Evolutionary conservation across 2,329 filamentous ascomycete species (phyloP), one percentile per base, ranked within the genome.

Genomic region (Reticulascus tulasneorum): DNA sequence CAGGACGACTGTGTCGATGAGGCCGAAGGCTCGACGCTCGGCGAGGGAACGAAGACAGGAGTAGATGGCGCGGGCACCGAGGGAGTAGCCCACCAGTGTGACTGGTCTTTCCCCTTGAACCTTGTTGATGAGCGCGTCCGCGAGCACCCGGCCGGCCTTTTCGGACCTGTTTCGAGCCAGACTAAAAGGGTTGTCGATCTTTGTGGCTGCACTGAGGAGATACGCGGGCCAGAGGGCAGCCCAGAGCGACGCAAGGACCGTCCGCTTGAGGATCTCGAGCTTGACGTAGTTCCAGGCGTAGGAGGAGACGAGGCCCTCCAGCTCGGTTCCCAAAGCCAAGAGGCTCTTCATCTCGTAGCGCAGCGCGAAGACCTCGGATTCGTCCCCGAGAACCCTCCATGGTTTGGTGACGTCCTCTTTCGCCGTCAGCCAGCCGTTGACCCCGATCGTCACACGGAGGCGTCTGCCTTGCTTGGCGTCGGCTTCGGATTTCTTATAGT

Each of bases 91-190:
- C 15, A 94, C 71, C 2, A 94, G 63, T 0, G 82, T 90, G 2
- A 94, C 84, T 0, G 86, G 83, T 11, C 88, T 71, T 56, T 93
- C 85, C 23, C 88, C 88, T 52, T 91, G 87, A 0, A 86, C 82
- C 40, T 78, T 83, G 58, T 88, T 90, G 48, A 89, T 83, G 30
- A 94, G 63, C 0, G 86, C 86, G 53, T 94, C 87, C 4, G 88
- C 87, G 5, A 94, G 75, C 3, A 93, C 80, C 33, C 77, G 68
- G 0, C 87, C 87, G 1, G 86, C 86, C 58, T 91, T 93, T 46
- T 89, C 84, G 8, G 86, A 85, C 20, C 87, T 72, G 46, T 82
- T 80, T 40, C 82, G 83, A 2, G 85, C 85, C 5, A 90, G 77
- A 29, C 72, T 84, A 55, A 93, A 94, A 0, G 87, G 87, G 50